Conservation (phyloP, 148 eudicot genomes). For the Hydrangea macrophylla region DNA sequence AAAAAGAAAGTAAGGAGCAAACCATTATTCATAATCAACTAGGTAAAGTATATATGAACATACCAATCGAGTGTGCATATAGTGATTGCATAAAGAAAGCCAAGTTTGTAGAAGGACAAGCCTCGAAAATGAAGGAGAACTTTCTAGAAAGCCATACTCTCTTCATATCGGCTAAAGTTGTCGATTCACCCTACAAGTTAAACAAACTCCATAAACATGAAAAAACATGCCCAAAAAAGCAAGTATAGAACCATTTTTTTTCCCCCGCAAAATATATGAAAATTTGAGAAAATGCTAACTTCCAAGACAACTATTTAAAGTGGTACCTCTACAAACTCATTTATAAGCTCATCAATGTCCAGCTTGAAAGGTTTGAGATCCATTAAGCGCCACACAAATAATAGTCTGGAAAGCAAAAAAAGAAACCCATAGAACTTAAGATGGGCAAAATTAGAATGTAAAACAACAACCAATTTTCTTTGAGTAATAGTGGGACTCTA, state of each 20-base stretch:
- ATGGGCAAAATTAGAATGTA: too few relatives aligned
- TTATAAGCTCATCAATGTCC: conserved; percentile 80
- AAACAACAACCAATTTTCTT: too few relatives aligned
- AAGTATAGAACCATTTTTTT: background rate
- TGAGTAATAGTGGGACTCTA: too few relatives aligned
- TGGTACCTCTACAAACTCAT: conserved; percentile 56
- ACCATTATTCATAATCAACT: background rate
- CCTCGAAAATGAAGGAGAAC: conserved; percentile 75
- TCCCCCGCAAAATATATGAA: background rate
- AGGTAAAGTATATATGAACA: conserved; percentile 13
- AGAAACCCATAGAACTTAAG: too few relatives aligned
- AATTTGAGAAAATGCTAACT: background rate
- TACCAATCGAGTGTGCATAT: conserved; percentile 65
- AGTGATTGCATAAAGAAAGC: conserved; percentile 67
- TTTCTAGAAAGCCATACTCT: conserved; percentile 64
- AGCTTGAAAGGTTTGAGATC: conserved; percentile 55
- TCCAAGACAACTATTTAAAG: background rate
- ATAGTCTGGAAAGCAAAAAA: too few relatives aligned
- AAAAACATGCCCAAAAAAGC: background rate
- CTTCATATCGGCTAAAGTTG: conserved; percentile 59
- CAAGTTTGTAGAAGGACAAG: conserved; percentile 53
- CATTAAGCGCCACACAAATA: too few relatives aligned
- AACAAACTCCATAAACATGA: conserved; percentile 5
- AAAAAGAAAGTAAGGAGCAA: background rate
- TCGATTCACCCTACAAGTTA: conserved; percentile 36